Conservation (phyloP, 2,329 filamentous ascomycete species). For the Trichoderma cornu-damae region DNA sequence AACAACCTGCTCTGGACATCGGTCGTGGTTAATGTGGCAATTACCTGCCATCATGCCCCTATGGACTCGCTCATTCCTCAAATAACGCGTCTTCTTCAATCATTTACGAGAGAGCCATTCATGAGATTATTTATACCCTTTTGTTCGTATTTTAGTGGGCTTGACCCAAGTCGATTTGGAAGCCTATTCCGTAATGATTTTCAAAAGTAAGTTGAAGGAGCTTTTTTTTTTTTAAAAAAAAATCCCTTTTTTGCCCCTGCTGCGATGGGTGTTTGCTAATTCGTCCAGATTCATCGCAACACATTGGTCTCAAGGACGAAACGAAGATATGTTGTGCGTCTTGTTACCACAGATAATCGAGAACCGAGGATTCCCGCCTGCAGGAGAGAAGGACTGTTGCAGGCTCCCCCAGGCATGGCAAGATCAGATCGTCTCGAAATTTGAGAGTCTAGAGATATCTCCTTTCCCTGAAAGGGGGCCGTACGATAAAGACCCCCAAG, state of each 20-base stretch:
- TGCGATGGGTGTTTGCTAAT: background rate
- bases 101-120: constrained; percentile 60
- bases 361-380: constrained; percentile 49
- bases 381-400: constrained; percentile 49
- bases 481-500: constrained; percentile 57
- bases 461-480: constrained; percentile 60
- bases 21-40: constrained; percentile 54
- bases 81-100: constrained; percentile 59
- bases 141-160: constrained; percentile 72
- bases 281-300: constrained; percentile 63
- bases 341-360: constrained; percentile 61
- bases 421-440: constrained; percentile 64
- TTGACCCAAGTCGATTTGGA: constrained; percentile 69
- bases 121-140: constrained; percentile 75
- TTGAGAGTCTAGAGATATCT: constrained; percentile 58
- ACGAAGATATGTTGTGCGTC: constrained; percentile 65
- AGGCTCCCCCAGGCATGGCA: constrained; percentile 64
- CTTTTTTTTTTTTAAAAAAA: too few species aligned
- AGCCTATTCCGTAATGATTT: constrained; percentile 75
- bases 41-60: constrained; percentile 69
- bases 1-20: constrained; percentile 50
- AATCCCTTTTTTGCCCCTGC: too few species aligned
- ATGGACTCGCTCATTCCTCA: constrained; percentile 72
- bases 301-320: constrained; percentile 62
- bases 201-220: constrained; percentile 55